Base-by-base conservation (phyloP, 179 eudicot species). In the Monotropa hypopitys region DNA sequence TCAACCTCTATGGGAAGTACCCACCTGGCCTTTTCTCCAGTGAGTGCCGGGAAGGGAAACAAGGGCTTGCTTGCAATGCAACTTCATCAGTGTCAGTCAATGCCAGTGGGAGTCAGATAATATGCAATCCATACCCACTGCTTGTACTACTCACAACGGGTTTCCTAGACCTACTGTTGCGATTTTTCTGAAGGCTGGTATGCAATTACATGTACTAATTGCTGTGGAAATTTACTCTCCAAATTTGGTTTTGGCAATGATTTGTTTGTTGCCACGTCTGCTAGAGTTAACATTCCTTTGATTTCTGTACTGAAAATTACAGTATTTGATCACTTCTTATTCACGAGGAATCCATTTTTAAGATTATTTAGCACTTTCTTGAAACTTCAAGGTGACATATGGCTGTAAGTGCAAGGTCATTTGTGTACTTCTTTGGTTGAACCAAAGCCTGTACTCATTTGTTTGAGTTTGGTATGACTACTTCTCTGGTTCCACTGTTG, bases 11-110 rank as follows among this genome's bases (percentile, higher is more conserved):
- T 15, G 94, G 97, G 45, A 84, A 83, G 23, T 91, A 91, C 80
- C 97, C 97, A 0, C 91, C 97, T 7, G 97, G 92, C 23, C 85
- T 91, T 33, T 91, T 89, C 23, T 83, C 92, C 49, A 89, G 84
- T 30, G 85, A 81, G 54, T 91, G 97, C 73, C 77, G 79, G 40
- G 90, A 80, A 42, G 88, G 82, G 32, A 85, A 84, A 78, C n/a
- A 43, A 2, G 93, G 93, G 68, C 89, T 91, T n/a, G 85, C 43
- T 45, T 89, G 97, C 76, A 61, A 82, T 49, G 81, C 35, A 70
- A 53, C 65, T 35, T 70, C 84, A 75, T 77, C 73, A 62, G 20
- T 83, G 33, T 72, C 68, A 32, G 79, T 45, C 38, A 76, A 15
- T 68, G 4, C 73, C 54, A 75, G 20, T 51, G 75, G 72, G 32